Percentiles rank a stretch among this genome's conserved stretches.
These are phyloP conservation scores for Leptodontidium sp. DNA, from an alignment of 2,329 filamentous ascomycete genomes.

Conservation along the genomic window DNA sequence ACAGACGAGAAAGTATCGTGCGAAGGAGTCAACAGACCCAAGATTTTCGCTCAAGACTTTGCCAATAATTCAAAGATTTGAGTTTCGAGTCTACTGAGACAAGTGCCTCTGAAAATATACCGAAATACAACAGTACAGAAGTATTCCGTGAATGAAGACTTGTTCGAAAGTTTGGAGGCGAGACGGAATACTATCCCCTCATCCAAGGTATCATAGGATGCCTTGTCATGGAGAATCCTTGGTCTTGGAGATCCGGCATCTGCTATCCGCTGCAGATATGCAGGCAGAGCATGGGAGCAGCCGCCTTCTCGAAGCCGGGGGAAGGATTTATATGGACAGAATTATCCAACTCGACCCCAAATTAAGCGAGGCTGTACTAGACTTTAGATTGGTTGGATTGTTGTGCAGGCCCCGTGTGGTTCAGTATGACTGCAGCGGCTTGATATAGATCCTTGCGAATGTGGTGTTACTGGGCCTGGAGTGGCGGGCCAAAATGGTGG, in stretches of 20 bases:
- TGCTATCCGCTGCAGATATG: constrained; percentile 1
- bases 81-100: not conserved
- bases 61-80: not conserved
- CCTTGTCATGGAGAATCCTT: not conserved
- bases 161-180: constrained; percentile 11
- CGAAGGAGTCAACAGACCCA: not conserved
- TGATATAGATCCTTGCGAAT: constrained; percentile 13
- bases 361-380: not conserved
- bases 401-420: not conserved
- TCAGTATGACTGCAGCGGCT: constrained; percentile 17
- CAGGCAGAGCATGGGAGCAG: constrained; percentile 3
- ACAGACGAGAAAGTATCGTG: not conserved
- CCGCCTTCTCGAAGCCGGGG: constrained; percentile 11
- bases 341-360: not conserved
- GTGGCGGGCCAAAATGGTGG: not conserved
- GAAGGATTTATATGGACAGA: not conserved
- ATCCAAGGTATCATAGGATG: not conserved
- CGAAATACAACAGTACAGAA: constrained; percentile 1
- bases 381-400: not conserved
- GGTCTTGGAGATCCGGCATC: not conserved
- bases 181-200: not conserved
- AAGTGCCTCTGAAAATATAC: not conserved
- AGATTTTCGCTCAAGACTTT: not conserved
- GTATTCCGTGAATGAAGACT: not conserved
- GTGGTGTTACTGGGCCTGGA: not conserved